These are phyloP conservation scores for Trametes villosa DNA, from an alignment of 768 basidiomycete species.

Conservation along the genomic window DNA sequence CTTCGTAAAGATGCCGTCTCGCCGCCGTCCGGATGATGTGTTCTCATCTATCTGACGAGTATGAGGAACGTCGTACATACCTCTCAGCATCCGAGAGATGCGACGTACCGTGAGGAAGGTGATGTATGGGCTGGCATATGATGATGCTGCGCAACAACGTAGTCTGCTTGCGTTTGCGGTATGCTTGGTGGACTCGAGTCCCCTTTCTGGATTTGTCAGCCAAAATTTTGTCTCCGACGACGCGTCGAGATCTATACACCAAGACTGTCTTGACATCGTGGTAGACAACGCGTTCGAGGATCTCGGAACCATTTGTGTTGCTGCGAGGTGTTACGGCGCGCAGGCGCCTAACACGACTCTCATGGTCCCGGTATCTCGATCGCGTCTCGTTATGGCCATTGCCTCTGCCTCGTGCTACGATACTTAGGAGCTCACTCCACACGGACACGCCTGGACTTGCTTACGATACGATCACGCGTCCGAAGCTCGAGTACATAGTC, in stretches of 20 bases:
- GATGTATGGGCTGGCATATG: slow-evolving; percentile 94
- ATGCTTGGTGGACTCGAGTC: no score
- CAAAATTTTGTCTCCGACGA: no score
- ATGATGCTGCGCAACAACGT: no score
- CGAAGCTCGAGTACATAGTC: background rate
- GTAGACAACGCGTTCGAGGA: no score
- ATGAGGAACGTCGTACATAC: slow-evolving; percentile 2
- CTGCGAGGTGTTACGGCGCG: slow-evolving; percentile 2
- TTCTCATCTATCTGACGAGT: slow-evolving; percentile 88
- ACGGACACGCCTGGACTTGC: no score
- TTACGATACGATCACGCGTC: background rate
- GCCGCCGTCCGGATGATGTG: slow-evolving; percentile 85
- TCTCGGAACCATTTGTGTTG: no score
- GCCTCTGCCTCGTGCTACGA: background rate
- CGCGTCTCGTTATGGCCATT: no score
- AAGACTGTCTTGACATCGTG: no score
- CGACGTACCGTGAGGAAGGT: slow-evolving; percentile 88
- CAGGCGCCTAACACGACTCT: background rate
- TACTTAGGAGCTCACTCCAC: background rate
- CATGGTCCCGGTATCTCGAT: background rate
- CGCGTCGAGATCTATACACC: no score
- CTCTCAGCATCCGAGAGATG: background rate
- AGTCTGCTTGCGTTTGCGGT: no score
- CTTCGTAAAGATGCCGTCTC: slow-evolving; percentile 89
- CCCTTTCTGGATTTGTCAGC: no score